These are phyloP conservation scores for Phallus indusiatus DNA, from an alignment of 768 basidiomycete species.

Conservation along the genomic window DNA sequence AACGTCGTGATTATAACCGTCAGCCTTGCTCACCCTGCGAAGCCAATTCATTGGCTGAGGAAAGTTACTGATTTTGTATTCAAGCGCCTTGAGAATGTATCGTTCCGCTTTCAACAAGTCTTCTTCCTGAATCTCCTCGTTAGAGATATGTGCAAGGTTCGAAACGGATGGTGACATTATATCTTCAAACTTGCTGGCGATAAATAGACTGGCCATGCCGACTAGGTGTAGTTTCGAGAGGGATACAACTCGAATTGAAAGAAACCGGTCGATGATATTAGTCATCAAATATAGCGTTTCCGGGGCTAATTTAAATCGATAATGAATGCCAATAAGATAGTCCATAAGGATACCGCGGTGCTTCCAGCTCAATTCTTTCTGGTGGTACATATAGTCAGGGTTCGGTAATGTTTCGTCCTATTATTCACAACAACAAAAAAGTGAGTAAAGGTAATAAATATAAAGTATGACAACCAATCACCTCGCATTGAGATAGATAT, in stretches of 20 bases:
- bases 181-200: constrained; percentile 90
- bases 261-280: constrained; percentile 71
- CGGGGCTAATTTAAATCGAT: constrained; percentile 73
- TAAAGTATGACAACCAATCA: constrained; percentile 24
- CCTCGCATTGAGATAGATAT: constrained; percentile 83
- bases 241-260: constrained; percentile 61
- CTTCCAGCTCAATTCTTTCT: constrained; percentile 79
- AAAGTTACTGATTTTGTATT: constrained; percentile 69
- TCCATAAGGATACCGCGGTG: constrained; percentile 86
- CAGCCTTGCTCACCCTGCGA: constrained; percentile 85
- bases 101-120: constrained; percentile 86
- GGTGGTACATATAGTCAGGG: constrained; percentile 74
- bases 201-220: constrained; percentile 78
- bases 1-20: constrained; percentile 78
- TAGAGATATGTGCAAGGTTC: constrained; percentile 40
- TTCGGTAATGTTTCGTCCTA: constrained; percentile 75
- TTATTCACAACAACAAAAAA: constrained; percentile 9
- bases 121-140: constrained; percentile 40
- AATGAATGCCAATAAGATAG: constrained; percentile 90
- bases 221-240: constrained; percentile 84
- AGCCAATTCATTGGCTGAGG: constrained; percentile 88
- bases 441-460: neutral
- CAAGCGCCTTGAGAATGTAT: constrained; percentile 77
- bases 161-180: constrained; percentile 77
- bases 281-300: constrained; percentile 87